These are phyloP conservation scores for Adansonia grandidieri DNA, from an alignment of 441 rosid genomes.

Conservation along the genomic window DNA sequence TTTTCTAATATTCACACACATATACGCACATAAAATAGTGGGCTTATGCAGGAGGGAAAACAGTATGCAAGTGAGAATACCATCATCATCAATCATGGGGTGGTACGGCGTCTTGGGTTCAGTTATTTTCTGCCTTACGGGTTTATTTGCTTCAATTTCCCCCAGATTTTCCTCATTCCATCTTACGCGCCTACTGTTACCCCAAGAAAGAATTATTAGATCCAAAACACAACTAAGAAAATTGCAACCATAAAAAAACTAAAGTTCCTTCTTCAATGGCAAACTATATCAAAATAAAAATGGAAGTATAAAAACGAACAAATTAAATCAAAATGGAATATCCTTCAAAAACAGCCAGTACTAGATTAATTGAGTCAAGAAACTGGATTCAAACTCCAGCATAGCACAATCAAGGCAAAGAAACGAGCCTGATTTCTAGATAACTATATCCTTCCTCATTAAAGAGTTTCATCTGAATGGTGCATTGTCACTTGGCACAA, in stretches of 20 bases:
- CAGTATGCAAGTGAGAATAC: conserved; percentile 44
- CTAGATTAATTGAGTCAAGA: background rate
- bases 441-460: too few species aligned
- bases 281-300: background rate
- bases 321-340: background rate
- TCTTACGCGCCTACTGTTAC: conserved; percentile 62
- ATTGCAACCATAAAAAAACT: conserved; percentile 1
- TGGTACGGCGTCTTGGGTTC: conserved; percentile 99
- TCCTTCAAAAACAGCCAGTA: background rate
- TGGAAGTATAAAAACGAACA: background rate
- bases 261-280: conserved; percentile 12
- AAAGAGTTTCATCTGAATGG: background rate
- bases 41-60: background rate
- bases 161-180: conserved; percentile 89
- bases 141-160: conserved; percentile 95
- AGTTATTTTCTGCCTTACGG: conserved; percentile 91
- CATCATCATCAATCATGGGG: conserved; percentile 91
- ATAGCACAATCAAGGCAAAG: too few species aligned
- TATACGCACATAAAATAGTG: background rate
- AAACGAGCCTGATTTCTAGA: too few species aligned
- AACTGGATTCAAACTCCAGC: conserved; percentile 15
- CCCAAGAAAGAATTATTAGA: conserved; percentile 32
- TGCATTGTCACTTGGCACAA: background rate
- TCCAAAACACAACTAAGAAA: background rate
- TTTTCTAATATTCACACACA: background rate